Evolutionary conservation across 805 yeast genomes (phyloP).

Genomic region (Yamadazyma sp.): DNA sequence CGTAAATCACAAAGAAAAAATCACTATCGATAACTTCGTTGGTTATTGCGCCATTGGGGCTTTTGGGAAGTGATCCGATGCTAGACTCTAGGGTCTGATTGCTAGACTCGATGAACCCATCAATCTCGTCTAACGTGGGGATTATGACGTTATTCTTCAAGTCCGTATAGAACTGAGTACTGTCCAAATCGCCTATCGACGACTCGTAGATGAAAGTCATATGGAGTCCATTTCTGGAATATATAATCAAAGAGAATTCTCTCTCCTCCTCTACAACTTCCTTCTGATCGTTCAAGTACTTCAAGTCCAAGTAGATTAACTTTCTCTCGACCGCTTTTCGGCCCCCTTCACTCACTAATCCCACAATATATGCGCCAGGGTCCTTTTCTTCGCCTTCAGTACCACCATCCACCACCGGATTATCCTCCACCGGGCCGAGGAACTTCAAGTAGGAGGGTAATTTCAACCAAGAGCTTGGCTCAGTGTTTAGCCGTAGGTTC

Average conservation of each 20-base stretch:
- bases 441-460: constrained; percentile 20
- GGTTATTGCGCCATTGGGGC: constrained; percentile 16
- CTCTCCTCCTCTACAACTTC: constrained; percentile 13
- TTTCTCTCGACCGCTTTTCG: constrained; percentile 22
- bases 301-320: constrained; percentile 25
- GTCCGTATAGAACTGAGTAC: constrained; percentile 22
- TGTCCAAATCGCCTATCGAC: constrained; percentile 22
- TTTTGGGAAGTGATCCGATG: constrained; percentile 26
- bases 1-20: constrained; percentile 39
- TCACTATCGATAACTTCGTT: constrained; percentile 28
- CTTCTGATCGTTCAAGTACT: not conserved
- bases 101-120: constrained; percentile 11
- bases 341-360: constrained; percentile 16
- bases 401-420: constrained; percentile 3
- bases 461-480: constrained; percentile 19
- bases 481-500: constrained; percentile 15
- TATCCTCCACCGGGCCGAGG: not conserved
- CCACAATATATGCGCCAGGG: constrained; percentile 27
- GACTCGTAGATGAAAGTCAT: constrained; percentile 33
- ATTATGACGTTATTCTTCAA: constrained; percentile 18
- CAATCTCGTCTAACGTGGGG: constrained; percentile 26
- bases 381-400: constrained; percentile 16
- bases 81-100: constrained; percentile 28
- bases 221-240: constrained; percentile 21
- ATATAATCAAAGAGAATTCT: constrained; percentile 35